phyloP scores from a whole-genome alignment of 768 basidiomycete species.

The Leccinum ochraceum region DNA sequence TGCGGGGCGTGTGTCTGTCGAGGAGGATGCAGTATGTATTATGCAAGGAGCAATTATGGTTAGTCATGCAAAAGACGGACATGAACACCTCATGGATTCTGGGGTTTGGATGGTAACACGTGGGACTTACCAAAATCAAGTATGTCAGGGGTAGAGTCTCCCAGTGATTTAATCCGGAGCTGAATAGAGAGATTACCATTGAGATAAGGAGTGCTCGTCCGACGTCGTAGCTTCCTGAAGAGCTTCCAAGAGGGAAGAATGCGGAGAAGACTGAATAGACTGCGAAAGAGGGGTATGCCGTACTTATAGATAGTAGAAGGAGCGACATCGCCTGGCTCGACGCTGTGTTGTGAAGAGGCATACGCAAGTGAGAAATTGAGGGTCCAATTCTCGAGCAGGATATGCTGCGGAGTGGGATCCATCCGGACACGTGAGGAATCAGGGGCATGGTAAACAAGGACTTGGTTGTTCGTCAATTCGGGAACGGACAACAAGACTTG shows the following conservation, averaged over 20 bases:
- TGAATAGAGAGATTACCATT: conserved; percentile 50
- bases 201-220: conserved; percentile 38
- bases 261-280: conserved; percentile 65
- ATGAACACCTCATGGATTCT: conserved; percentile 33
- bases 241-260: conserved; percentile 79
- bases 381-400: conserved; percentile 74
- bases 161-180: conserved; percentile 43
- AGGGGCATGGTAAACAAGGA: conserved; percentile 64
- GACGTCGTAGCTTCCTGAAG: conserved; percentile 56
- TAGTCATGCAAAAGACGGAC: conserved; percentile 23
- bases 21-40: conserved; percentile 6
- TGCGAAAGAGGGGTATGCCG: conserved; percentile 79
- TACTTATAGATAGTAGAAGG: conserved; percentile 84
- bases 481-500: conserved; percentile 73
- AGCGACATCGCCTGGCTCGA: conserved; percentile 49
- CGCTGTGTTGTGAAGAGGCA: conserved; percentile 19
- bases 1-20: conserved; percentile 42
- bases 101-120: conserved; percentile 28
- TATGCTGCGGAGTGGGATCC: conserved; percentile 65
- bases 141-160: conserved; percentile 30
- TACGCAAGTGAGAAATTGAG: conserved; percentile 45
- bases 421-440: conserved; percentile 62
- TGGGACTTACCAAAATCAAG: conserved; percentile 41
- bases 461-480: conserved; percentile 67
- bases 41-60: conserved; percentile 9